These are phyloP conservation scores for Didymella keratinophila DNA, from an alignment of 2,329 filamentous ascomycete genomes.

Conservation along the genomic window DNA sequence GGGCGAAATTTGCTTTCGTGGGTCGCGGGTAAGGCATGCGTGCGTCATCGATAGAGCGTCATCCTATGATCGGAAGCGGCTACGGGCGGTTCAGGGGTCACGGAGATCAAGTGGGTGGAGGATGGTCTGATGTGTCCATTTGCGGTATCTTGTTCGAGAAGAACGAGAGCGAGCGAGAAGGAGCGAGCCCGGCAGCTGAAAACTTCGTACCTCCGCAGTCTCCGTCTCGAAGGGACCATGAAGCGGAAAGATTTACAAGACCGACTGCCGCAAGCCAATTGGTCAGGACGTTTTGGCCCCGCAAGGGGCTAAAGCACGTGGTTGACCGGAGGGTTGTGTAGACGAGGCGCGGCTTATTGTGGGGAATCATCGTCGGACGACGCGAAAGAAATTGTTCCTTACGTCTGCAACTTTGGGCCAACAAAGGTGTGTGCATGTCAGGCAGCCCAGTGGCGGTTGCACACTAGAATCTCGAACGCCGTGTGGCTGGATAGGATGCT, in stretches of 20 bases:
- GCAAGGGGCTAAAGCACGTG: conserved; percentile 1
- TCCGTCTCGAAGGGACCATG: not conserved
- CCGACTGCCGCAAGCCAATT: not conserved
- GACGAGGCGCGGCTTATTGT: not conserved
- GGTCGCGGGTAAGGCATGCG: not conserved
- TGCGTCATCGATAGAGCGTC: conserved; percentile 3
- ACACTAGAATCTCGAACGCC: not conserved
- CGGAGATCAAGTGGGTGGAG: not conserved
- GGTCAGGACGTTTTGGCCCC: not conserved
- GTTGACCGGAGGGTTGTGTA: not conserved
- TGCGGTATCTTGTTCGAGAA: not conserved
- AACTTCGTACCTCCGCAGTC: not conserved
- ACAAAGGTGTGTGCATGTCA: conserved; percentile 5
- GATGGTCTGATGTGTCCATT: not conserved
- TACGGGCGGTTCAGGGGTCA: not conserved
- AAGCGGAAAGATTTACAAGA: conserved; percentile 1
- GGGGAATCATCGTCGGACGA: conserved; percentile 1
- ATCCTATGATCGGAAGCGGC: not conserved
- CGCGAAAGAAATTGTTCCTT: not conserved
- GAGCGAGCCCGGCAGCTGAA: not conserved
- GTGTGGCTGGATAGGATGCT: conserved; percentile 2
- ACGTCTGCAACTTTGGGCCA: not conserved
- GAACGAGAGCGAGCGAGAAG: not conserved
- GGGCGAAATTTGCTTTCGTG: conserved; percentile 3
- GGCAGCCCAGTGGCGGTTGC: conserved; percentile 9